Conservation (phyloP, 2,329 filamentous ascomycete species). For the Fusarium foetens region DNA sequence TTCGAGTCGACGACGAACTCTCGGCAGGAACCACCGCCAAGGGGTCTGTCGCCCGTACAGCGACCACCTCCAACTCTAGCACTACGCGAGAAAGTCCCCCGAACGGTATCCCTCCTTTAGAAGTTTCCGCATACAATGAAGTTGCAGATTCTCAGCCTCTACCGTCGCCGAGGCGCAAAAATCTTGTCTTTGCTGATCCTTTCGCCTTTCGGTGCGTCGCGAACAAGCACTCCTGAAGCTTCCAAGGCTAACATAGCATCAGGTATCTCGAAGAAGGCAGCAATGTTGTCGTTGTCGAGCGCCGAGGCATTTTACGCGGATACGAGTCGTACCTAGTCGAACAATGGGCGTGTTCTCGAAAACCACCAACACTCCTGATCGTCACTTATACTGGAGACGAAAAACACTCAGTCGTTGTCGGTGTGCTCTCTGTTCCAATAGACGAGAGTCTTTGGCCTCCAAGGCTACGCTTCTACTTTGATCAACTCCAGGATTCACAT, state of each 20-base stretch:
- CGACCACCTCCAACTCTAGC: conserved; percentile 19
- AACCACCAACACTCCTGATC: conserved; percentile 90
- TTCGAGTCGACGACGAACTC: conserved; percentile 45
- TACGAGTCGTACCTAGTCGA: conserved; percentile 96
- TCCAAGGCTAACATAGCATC: conserved; percentile 17
- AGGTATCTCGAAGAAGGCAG: conserved; percentile 88
- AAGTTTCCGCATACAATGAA: conserved; percentile 34
- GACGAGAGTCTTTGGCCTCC: conserved; percentile 85
- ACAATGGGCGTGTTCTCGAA: conserved; percentile 95
- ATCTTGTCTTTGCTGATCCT: conserved; percentile 68
- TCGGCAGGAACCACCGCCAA: conserved; percentile 29
- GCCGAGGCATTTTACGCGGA: conserved; percentile 75
- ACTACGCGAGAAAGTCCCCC: conserved; percentile 36
- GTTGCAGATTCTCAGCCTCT: conserved; percentile 18
- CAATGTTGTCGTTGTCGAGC: conserved; percentile 78
- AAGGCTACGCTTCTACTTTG: conserved; percentile 83
- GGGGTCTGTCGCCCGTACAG: conserved; percentile 36
- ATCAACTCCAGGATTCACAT: conserved; percentile 85
- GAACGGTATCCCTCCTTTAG: conserved; percentile 36
- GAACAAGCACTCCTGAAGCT: not conserved
- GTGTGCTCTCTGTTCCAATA: conserved; percentile 82
- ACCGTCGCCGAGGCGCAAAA: conserved; percentile 49
- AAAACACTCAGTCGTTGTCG: conserved; percentile 79
- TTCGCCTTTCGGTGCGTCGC: conserved; percentile 63
- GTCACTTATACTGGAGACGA: conserved; percentile 92